These are phyloP conservation scores for Byssoonygena ceratinophila DNA, from an alignment of 2,329 filamentous ascomycete genomes.

Conservation along the genomic window DNA sequence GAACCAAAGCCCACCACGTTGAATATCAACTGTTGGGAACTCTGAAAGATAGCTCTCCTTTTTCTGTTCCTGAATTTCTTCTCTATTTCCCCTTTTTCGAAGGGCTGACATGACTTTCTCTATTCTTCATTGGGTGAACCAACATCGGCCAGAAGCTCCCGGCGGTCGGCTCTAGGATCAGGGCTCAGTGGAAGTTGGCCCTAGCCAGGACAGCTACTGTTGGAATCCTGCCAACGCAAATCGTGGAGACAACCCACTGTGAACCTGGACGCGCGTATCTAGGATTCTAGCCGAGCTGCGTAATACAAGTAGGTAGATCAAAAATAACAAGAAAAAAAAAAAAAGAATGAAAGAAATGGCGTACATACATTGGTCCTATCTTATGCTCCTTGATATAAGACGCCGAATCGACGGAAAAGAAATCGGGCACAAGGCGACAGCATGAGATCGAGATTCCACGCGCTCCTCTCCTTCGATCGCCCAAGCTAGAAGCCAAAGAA, in stretches of 20 bases:
- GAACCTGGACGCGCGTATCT: neutral
- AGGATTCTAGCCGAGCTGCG: neutral
- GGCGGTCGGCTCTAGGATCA: neutral
- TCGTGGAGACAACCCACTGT: neutral
- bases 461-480: constrained; percentile 3
- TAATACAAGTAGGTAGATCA: too few relatives aligned
- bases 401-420: too few relatives aligned
- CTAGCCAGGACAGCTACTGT: neutral
- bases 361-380: too few relatives aligned
- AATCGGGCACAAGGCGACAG: neutral
- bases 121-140: neutral
- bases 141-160: neutral
- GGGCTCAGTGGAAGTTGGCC: neutral
- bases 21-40: neutral
- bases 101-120: neutral
- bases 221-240: neutral
- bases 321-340: too few relatives aligned
- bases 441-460: constrained; percentile 6
- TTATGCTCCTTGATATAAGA: too few relatives aligned
- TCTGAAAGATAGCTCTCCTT: neutral
- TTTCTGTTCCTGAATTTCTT: neutral
- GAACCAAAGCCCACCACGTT: neutral
- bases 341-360: too few relatives aligned
- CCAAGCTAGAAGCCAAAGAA: constrained; percentile 10
- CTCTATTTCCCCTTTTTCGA: neutral